A percentile compares a stretch with the other conserved stretches of the same genome.
phyloP scores from a whole-genome alignment of 2,329 filamentous ascomycete species.

The Aspergillus costaricaensis region DNA sequence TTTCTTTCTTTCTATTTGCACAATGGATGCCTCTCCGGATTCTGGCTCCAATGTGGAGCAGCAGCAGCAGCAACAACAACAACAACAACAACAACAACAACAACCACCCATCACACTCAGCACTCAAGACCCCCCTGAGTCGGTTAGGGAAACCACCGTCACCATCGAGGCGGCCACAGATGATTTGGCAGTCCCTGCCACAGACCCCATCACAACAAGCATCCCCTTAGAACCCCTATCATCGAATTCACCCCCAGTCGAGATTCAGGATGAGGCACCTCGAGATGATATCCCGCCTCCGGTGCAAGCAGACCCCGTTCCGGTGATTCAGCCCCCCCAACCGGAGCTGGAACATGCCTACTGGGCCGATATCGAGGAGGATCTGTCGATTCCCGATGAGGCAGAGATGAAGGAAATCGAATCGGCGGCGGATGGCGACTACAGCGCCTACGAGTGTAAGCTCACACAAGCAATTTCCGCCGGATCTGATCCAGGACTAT shows the following conservation, averaged over 20 bases:
- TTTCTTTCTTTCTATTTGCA: background rate
- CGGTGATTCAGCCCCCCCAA: constrained; percentile 23
- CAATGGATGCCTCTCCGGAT: constrained; percentile 24
- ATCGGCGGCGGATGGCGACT: constrained; percentile 46
- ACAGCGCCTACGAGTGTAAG: constrained; percentile 58
- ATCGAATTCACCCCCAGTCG: constrained; percentile 8
- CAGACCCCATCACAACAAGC: constrained; percentile 3
- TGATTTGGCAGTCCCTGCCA: constrained; percentile 13
- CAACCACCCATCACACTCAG: constrained; percentile 18
- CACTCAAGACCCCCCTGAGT: constrained; percentile 10
- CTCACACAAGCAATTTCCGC: constrained; percentile 9
- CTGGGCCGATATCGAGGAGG: constrained; percentile 60
- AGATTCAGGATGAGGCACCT: constrained; percentile 9
- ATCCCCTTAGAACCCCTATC: constrained; percentile 4
- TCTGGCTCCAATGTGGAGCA: constrained; percentile 18
- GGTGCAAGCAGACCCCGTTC: constrained; percentile 14
- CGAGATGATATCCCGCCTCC: constrained; percentile 14
- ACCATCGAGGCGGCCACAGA: constrained; percentile 10
- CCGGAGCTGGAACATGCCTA: constrained; percentile 42
- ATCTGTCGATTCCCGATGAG: constrained; percentile 57
- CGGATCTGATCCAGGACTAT: background rate
- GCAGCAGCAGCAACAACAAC: constrained; percentile 11
- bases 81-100: constrained; percentile 20
- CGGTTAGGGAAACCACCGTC: constrained; percentile 5
- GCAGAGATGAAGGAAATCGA: constrained; percentile 62